These are phyloP conservation scores for Euclidium syriacum DNA, from an alignment of 345 rosid species.

Conservation along the genomic window DNA sequence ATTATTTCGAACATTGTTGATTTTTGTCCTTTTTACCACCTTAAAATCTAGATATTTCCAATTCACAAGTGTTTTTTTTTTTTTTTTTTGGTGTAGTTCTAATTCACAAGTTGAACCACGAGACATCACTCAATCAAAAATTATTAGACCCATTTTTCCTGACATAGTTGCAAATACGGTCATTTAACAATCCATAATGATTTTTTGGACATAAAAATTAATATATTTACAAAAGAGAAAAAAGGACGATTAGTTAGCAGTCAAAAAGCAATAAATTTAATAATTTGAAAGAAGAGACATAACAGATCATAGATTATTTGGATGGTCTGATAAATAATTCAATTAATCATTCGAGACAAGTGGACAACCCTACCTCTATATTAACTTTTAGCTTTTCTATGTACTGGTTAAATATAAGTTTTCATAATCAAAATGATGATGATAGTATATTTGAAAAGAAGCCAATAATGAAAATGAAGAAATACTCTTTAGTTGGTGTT, in stretches of 20 bases:
- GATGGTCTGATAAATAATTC: neutral
- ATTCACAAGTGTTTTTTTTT: too few relatives aligned
- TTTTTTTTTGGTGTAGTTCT: too few relatives aligned
- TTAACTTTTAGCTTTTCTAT: neutral
- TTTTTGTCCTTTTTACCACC: neutral
- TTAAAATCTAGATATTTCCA: neutral
- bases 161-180: neutral
- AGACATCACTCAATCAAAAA: neutral
- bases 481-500: neutral
- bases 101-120: neutral
- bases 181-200: neutral
- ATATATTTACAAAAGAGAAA: too few relatives aligned
- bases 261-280: neutral
- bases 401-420: slow-evolving; percentile 9
- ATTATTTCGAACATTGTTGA: too few relatives aligned
- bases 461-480: slow-evolving; percentile 13
- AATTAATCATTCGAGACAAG: slow-evolving; percentile 18
- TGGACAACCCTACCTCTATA: slow-evolving; percentile 19
- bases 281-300: neutral
- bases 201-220: too few relatives aligned
- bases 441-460: slow-evolving; percentile 14
- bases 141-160: neutral
- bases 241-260: neutral
- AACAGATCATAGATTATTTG: neutral
- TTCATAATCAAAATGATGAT: slow-evolving; percentile 14